Percentiles rank a stretch among this genome's conserved stretches.
Evolutionary conservation across 345 rosid genomes (phyloP).

Genomic region (Salix viminalis): DNA sequence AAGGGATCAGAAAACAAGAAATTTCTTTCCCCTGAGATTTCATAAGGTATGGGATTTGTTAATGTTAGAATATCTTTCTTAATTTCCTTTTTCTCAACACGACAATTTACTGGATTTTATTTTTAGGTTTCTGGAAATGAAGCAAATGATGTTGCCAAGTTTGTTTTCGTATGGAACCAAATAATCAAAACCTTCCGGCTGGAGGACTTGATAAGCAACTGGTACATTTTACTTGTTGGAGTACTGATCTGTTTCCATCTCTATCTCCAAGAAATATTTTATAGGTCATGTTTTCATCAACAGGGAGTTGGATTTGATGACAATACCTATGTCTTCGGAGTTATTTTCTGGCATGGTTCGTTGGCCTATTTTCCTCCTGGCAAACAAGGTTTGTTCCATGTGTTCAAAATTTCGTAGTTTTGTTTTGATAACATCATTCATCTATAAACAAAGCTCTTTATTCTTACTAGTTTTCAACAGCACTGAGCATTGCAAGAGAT

Average conservation of each 20-base stretch:
- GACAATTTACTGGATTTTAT: slow-evolving; percentile 5
- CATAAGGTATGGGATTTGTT: slow-evolving; percentile 45
- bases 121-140: slow-evolving; percentile 46
- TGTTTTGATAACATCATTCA: slow-evolving; percentile 11
- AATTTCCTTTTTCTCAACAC: slow-evolving; percentile 1
- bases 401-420: neutral
- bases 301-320: slow-evolving; percentile 94
- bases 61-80: slow-evolving; percentile 1
- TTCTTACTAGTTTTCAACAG: slow-evolving; percentile 66
- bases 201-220: slow-evolving; percentile 93
- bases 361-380: slow-evolving; percentile 94
- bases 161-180: slow-evolving; percentile 91
- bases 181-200: slow-evolving; percentile 61
- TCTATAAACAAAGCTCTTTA: slow-evolving; percentile 30
- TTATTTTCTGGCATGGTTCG: slow-evolving; percentile 56
- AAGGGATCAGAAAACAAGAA: slow-evolving; percentile 38
- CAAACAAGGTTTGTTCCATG: slow-evolving; percentile 60
- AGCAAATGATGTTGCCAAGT: slow-evolving; percentile 58
- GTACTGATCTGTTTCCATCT: neutral
- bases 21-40: slow-evolving; percentile 39
- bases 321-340: slow-evolving; percentile 65
- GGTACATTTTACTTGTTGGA: slow-evolving; percentile 34
- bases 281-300: slow-evolving; percentile 8
- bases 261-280: slow-evolving; percentile 4
- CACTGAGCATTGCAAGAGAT: slow-evolving; percentile 78